A percentile compares a stretch with the other conserved stretches of the same genome.
Evolutionary conservation across 176 grass and related monocot genomes (phyloP).

Genomic region (Oryza punctata): DNA sequence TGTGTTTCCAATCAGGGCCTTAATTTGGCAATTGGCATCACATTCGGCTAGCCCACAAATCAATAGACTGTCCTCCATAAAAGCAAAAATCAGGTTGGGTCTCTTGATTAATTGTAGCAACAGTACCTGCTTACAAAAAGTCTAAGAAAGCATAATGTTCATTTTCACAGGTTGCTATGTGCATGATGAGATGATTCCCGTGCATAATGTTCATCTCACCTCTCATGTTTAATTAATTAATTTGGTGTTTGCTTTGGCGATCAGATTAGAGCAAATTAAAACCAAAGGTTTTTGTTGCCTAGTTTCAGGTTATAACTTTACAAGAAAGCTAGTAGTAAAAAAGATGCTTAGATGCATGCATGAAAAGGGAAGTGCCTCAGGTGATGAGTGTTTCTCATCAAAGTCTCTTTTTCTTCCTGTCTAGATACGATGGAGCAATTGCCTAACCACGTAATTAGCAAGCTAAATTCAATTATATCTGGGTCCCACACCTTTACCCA

Average conservation of each 20-base stretch:
- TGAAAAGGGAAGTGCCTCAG: not conserved
- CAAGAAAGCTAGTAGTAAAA: not conserved
- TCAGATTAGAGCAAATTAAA: not conserved
- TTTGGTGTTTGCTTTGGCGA: not conserved
- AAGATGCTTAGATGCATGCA: not conserved
- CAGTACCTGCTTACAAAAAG: not conserved
- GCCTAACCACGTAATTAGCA: not conserved
- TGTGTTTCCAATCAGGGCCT: not conserved
- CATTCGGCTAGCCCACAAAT: not conserved
- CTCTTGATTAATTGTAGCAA: not conserved
- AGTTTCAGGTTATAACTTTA: not conserved
- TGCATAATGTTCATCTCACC: not conserved
- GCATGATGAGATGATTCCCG: not conserved
- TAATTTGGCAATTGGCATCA: not conserved
- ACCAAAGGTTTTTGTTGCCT: not conserved
- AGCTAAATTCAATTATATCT: not conserved
- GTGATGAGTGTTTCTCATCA: not conserved
- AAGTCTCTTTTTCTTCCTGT: not conserved
- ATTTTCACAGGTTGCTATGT: not conserved
- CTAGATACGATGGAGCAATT: not conserved
- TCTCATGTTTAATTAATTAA: not conserved
- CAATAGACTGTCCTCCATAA: not conserved
- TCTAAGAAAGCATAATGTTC: not conserved
- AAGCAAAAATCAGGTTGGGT: not conserved
- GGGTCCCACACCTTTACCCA: not conserved